Conservation (phyloP, 495 filamentous ascomycete species). For the Penicillium turbatum region DNA sequence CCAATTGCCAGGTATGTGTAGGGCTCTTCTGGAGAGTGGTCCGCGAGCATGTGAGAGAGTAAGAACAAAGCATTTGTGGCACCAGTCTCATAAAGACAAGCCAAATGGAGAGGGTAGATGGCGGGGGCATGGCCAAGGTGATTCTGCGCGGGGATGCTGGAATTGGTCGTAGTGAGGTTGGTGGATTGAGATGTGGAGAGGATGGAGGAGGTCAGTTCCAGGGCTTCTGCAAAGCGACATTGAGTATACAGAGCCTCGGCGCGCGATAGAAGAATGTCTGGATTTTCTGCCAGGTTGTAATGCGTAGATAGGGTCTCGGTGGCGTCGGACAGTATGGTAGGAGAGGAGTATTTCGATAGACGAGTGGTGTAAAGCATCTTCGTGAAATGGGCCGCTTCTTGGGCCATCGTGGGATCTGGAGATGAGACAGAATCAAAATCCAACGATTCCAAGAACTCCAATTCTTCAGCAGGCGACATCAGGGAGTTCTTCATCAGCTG, state of each 20-base stretch:
- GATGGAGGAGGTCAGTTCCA: slow-evolving; percentile 77
- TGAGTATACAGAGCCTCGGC: slow-evolving; percentile 93
- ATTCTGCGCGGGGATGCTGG: slow-evolving; percentile 37
- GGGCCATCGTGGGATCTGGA: slow-evolving; percentile 55
- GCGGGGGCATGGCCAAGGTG: slow-evolving; percentile 81
- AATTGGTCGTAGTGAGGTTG: slow-evolving; percentile 19
- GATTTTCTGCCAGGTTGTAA: slow-evolving; percentile 82
- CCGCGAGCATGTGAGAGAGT: slow-evolving; percentile 89
- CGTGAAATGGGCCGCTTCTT: slow-evolving; percentile 87
- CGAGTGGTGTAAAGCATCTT: slow-evolving; percentile 97
- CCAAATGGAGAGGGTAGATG: slow-evolving; percentile 85
- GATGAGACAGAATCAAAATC: slow-evolving; percentile 80
- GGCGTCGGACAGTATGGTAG: slow-evolving; percentile 74
- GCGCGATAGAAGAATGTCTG: slow-evolving; percentile 87
- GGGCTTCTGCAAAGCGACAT: slow-evolving; percentile 84
- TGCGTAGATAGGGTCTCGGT: slow-evolving; percentile 88
- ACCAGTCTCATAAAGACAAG: slow-evolving; percentile 83
- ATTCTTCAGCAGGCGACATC: slow-evolving; percentile 97
- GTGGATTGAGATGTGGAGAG: slow-evolving; percentile 51
- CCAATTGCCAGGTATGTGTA: slow-evolving; percentile 91
- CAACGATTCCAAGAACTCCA: slow-evolving; percentile 83
- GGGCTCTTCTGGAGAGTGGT: slow-evolving; percentile 85
- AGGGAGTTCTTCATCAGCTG: slow-evolving; percentile 96
- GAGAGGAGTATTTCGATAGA: slow-evolving; percentile 92
- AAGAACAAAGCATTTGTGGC: slow-evolving; percentile 87